Evolutionary conservation across 208 protist species (phyloP).

Genomic region (Trypanosoma brucei): DNA sequence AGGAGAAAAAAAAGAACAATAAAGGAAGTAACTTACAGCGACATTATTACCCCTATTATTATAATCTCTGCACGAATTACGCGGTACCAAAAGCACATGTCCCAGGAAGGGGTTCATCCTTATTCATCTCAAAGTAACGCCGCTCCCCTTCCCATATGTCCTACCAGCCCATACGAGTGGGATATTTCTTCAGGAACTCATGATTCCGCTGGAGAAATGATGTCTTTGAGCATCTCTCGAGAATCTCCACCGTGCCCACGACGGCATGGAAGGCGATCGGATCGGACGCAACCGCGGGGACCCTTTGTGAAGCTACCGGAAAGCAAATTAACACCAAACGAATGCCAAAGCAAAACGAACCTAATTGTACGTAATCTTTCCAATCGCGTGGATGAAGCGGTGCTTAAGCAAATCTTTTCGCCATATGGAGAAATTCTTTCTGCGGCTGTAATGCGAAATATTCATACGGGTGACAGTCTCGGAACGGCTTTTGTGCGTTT

Average conservation of each 20-base stretch:
- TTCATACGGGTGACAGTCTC: constrained; percentile 66
- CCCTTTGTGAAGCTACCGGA: constrained; percentile 1
- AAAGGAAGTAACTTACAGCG: too few relatives aligned
- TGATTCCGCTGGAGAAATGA: not conserved
- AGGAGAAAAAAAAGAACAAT: too few relatives aligned
- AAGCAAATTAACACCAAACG: constrained; percentile 40
- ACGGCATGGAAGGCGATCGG: not conserved
- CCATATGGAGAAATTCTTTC: constrained; percentile 60
- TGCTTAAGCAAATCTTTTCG: constrained; percentile 50
- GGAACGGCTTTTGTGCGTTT: constrained; percentile 78
- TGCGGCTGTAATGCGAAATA: constrained; percentile 69
- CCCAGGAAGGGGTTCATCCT: not conserved
- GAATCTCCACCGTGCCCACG: not conserved
- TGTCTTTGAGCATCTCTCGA: not conserved
- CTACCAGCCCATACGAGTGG: not conserved
- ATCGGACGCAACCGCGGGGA: not conserved
- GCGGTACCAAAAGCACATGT: not conserved
- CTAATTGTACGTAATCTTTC: constrained; percentile 77
- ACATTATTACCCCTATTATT: too few relatives aligned
- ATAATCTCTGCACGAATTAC: too few relatives aligned
- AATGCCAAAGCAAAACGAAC: constrained; percentile 67
- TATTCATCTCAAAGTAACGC: not conserved
- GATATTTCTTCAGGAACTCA: not conserved
- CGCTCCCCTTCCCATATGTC: not conserved
- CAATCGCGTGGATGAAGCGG: constrained; percentile 45